A percentile compares a stretch with the other conserved stretches of the same genome.
These are phyloP conservation scores for Podospora pseudoanserina DNA, from an alignment of 495 filamentous ascomycete species.

Conservation along the genomic window DNA sequence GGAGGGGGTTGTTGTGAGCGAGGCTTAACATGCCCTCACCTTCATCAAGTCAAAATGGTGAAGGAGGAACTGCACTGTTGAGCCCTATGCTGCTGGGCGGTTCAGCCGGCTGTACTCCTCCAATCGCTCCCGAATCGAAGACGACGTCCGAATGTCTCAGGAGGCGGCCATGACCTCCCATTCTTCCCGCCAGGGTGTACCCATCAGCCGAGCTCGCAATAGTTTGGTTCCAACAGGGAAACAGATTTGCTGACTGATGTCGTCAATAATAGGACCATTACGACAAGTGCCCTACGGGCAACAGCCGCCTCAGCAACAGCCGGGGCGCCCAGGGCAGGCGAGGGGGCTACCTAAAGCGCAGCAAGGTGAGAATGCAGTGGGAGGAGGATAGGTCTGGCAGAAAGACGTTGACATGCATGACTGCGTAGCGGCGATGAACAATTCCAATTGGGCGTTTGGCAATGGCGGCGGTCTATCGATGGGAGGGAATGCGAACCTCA, in stretches of 20 bases:
- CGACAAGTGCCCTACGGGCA: slow-evolving; percentile 49
- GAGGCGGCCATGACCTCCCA: background rate
- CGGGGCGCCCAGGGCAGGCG: slow-evolving; percentile 58
- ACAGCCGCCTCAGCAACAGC: slow-evolving; percentile 55
- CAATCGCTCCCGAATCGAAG: background rate
- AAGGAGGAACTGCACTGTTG: background rate
- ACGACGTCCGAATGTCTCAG: background rate
- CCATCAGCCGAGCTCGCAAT: background rate
- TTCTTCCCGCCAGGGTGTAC: background rate
- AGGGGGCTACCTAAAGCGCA: slow-evolving; percentile 67
- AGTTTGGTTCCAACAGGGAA: background rate
- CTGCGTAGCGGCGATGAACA: slow-evolving; percentile 48
- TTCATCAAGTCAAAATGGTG: background rate
- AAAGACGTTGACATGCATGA: slow-evolving; percentile 27
- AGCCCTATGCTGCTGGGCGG: background rate
- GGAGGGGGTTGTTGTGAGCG: background rate
- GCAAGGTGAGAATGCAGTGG: slow-evolving; percentile 53
- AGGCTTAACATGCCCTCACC: background rate
- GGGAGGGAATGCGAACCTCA: slow-evolving; percentile 56
- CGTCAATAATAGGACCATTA: background rate
- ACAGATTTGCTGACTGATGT: background rate
- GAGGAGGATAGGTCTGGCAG: background rate
- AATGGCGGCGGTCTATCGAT: slow-evolving; percentile 53
- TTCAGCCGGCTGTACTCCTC: background rate
- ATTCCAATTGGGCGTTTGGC: slow-evolving; percentile 72